Evolutionary conservation across 495 filamentous ascomycete species (phyloP), one percentile per base, ranked within the genome.

Genomic region (Talaromyces stipitatus): DNA sequence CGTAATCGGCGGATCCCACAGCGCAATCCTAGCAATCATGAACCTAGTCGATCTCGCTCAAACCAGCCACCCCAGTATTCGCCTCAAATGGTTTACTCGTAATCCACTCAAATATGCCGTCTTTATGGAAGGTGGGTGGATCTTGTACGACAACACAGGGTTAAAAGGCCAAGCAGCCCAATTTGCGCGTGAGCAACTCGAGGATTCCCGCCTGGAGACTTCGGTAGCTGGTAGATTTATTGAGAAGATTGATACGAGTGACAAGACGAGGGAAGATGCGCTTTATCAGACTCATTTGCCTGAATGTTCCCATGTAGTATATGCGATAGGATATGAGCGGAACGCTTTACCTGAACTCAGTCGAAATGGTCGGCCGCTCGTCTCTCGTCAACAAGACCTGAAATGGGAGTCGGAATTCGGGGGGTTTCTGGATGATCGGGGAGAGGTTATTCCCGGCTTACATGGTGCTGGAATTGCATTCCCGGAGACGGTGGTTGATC

Each of bases 401-500:
- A 67, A 75, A 56, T 83, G 76, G 60, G 76, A 86, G 59, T 68
- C 77, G 56, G 63, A 63, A 12, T 76, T 70, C 2, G 81, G 79
- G 1, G 67, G 64, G 18, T 85, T 85, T 65, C 65, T 65, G 18
- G 76, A 79, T 32, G 56, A 59, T 43, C 58, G 57, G 26, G 69
- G 67, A 8, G 41, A 61, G 9, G 63, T 62, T 23, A 63, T 85
- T 18, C 76, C 72, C 0, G 81, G 82, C 0, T 60, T 85, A 16
- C 79, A 74, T 62, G 82, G 79, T 8, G 81, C 81, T 23, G 82
- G 82, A 1, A 84, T 85, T 62, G 82, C 81, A 14, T 85, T 79
- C 58, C 82, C 82, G 4, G 80, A 84, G 62, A 70, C 72, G 27
- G 82, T 84, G 10, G 74, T 76, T 23, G 82, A 85, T 70, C 82